Base-by-base conservation (phyloP, 306 rosid genomes). In the Canavalia gladiata region DNA sequence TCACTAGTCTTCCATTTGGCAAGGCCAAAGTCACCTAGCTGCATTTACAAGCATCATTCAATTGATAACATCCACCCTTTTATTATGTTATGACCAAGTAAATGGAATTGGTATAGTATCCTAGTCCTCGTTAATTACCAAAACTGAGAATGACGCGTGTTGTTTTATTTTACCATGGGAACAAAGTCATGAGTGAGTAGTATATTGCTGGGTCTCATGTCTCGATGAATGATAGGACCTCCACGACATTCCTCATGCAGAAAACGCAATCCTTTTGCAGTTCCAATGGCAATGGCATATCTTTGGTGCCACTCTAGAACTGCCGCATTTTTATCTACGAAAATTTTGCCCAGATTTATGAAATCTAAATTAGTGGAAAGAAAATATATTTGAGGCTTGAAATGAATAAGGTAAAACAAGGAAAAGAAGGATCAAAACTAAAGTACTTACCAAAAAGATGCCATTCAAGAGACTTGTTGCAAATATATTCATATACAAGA, bases 191-290 rank as follows among this genome's bases (percentile, higher is more conserved):
- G 95, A 2, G 95, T 91, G 55, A 91, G 93, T 29, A 91, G 82
- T 67, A 91, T 86, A 60, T 91, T 91, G 90, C 91, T 87, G 31
- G 95, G 93, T 55, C 90, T 78, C 76, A 88, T 69, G 71, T 91
- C 93, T 34, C 95, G 83, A 78, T 91, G 95, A 85, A 91, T 89
- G 30, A 91, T 83, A 65, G 95, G 92, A n/a, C 90, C 87, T 77
- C 93, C 93, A 13, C 95, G 93, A 55, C 95, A 89, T 81, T 91
- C 91, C 75, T 91, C 95, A 12, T 91, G 93, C 7, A 89, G 89
- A 83, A 89, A 91, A 66, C 93, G 90, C 84, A 91, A 55, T 37
- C 92, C 95, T 81, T 86, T 91, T 1, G 95, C 93, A 37, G 82
- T 87, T 67, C 91, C 95, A 80, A 91, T 65, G 28, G 95, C 95